Conservation (phyloP, 2,329 filamentous ascomycete species). For the Colletotrichum falcatum region DNA sequence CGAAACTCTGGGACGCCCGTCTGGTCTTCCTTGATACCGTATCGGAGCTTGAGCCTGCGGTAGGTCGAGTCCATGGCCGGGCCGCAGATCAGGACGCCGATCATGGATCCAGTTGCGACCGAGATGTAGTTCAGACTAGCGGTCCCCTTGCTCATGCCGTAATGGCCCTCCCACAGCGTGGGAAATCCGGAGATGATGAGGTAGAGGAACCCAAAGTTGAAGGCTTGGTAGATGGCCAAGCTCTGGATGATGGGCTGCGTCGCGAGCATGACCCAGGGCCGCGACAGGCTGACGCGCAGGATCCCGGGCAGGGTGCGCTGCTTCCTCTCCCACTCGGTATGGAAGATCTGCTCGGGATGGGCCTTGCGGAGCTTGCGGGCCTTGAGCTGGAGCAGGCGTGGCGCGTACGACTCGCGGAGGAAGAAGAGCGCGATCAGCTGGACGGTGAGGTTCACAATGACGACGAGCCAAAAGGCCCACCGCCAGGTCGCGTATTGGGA, state of each 20-base stretch:
- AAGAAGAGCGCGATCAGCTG: slow-evolving; percentile 48
- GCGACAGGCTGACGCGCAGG: slow-evolving; percentile 55
- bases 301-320: slow-evolving; percentile 46
- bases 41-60: slow-evolving; percentile 46
- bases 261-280: slow-evolving; percentile 67
- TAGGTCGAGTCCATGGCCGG: slow-evolving; percentile 57
- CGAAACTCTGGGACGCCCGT: slow-evolving; percentile 68
- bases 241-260: slow-evolving; percentile 72
- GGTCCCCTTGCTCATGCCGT: slow-evolving; percentile 66
- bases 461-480: slow-evolving; percentile 60
- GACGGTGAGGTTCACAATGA: slow-evolving; percentile 55
- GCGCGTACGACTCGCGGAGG: slow-evolving; percentile 55
- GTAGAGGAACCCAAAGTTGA: slow-evolving; percentile 73
- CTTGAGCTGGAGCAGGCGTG: slow-evolving; percentile 50
- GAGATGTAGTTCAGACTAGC: slow-evolving; percentile 75
- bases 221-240: slow-evolving; percentile 66
- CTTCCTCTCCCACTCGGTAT: slow-evolving; percentile 53
- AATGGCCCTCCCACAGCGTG: slow-evolving; percentile 65
- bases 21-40: slow-evolving; percentile 40
- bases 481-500: slow-evolving; percentile 53
- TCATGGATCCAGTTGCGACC: slow-evolving; percentile 71
- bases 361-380: slow-evolving; percentile 49
- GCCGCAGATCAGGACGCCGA: slow-evolving; percentile 62
- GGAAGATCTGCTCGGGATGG: slow-evolving; percentile 48
- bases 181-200: slow-evolving; percentile 73